Evolutionary conservation across 2,329 filamentous ascomycete species (phyloP), one percentile per base, ranked within the genome.

Genomic region (Verruconis gallopava): DNA sequence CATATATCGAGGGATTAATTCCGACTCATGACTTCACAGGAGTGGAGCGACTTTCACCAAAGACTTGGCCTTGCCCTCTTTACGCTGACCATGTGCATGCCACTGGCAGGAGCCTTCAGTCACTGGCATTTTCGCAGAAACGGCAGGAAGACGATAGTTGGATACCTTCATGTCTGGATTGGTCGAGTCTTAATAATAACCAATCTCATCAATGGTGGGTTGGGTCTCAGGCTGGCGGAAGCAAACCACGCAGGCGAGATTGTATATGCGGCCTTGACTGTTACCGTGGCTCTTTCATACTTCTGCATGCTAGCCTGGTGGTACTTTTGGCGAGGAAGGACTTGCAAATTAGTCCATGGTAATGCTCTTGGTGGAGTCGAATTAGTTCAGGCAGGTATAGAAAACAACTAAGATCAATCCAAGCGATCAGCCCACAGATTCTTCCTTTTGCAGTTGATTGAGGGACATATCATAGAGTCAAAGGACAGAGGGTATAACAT

Each of bases 191-290:
- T 36, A 9, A 13, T 36, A 12, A 15, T 15, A 9, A 9, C 17
- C 15, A 18, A 15, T 9, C 6, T 18, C 14, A 36, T 36, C 12
- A 15, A 36, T 15, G 33, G 33, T 15, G 33, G 33, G 9, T 18
- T 36, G 6, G 33, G 33, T 11, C 14, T 36, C 6, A 36, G 17
- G 12, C 33, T 36, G 11, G 12, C 33, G 17, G 9, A 36, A 9
- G 33, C 11, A 18, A 11, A n/a, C 2, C 51, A 48, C 4, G 48
- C 55, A 19, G 12, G 12, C 33, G 17, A 12, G 12, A 15, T 36
- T 36, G 33, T 15, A 9, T 36, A 36, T 15, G 15, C 12, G 11
- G 33, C 17, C 14, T 15, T 36, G 6, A 15, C 33, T 6, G 33
- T 15, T 18, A 11, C 17, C 14, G 12, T 15, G 11, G 12, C 6